Percentiles rank a stretch among this genome's conserved stretches.
phyloP scores from a whole-genome alignment of 805 yeast species.

The Sugiyamaella valdiviana region DNA sequence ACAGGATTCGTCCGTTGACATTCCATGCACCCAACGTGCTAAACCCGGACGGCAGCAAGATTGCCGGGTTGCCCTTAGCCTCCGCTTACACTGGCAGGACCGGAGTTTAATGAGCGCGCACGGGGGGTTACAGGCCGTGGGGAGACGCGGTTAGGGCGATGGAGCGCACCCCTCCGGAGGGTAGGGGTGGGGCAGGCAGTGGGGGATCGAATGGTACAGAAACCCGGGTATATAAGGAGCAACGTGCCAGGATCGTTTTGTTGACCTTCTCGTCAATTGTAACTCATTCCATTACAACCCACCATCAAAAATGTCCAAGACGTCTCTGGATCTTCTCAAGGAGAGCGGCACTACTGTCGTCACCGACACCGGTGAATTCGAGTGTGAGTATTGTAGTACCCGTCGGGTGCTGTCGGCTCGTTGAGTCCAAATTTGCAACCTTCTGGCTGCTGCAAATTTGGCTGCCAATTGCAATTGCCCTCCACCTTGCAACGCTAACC shows the following conservation, averaged over 20 bases:
- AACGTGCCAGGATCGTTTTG: background rate
- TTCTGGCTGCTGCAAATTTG: background rate
- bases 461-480: background rate
- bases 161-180: background rate
- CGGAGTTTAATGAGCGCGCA: background rate
- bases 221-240: background rate
- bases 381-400: conserved; percentile 38
- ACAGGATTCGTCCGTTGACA: no score
- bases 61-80: no score
- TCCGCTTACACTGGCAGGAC: no score
- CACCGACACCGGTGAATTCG: conserved; percentile 98
- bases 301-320: background rate
- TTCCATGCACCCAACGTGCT: no score
- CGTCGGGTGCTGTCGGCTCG: background rate
- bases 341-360: conserved; percentile 95
- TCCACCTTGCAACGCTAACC: background rate
- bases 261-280: background rate
- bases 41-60: no score
- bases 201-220: background rate
- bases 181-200: background rate
- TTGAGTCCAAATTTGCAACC: background rate
- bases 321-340: conserved; percentile 83
- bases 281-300: background rate
- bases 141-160: background rate
- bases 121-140: no score